Conservation (phyloP, 176 grass and related monocot species). For the Themeda triandra region DNA sequence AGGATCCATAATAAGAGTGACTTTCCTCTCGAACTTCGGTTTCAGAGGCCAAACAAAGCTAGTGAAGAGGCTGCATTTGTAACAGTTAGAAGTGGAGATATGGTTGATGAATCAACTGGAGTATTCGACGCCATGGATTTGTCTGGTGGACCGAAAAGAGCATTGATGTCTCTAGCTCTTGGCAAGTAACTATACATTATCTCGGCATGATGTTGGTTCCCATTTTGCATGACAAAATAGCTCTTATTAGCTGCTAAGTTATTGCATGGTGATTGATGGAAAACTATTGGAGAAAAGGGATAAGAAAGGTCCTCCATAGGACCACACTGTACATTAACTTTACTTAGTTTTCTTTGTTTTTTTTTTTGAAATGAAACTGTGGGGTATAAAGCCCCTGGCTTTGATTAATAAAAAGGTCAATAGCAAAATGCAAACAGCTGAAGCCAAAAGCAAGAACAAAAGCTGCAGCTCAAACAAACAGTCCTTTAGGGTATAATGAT, state of each 20-base stretch:
- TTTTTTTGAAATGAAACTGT: no score
- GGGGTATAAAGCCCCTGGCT: no score
- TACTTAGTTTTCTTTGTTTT: background rate
- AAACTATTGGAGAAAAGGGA: background rate
- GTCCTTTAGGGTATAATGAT: background rate
- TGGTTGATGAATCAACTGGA: constrained; percentile 75
- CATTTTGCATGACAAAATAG: constrained; percentile 6
- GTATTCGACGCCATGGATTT: constrained; percentile 69
- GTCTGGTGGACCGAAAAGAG: constrained; percentile 72
- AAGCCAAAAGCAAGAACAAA: background rate
- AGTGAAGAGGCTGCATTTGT: constrained; percentile 63
- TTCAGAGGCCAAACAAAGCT: constrained; percentile 56
- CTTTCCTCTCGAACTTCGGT: constrained; percentile 63
- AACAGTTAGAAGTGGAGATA: constrained; percentile 62
- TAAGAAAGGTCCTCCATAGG: background rate
- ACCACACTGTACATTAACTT: background rate
- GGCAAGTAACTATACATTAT: constrained; percentile 43
- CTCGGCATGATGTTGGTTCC: constrained; percentile 22
- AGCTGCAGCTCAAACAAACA: background rate
- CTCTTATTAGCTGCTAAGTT: background rate
- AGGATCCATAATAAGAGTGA: constrained; percentile 80
- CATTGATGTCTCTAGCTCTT: constrained; percentile 81
- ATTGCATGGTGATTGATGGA: constrained; percentile 11
- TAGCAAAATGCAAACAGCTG: background rate
- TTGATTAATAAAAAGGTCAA: background rate